Evolutionary conservation across 495 filamentous ascomycete genomes (phyloP).

Genomic region (Antarctomyces pellizariae): DNA sequence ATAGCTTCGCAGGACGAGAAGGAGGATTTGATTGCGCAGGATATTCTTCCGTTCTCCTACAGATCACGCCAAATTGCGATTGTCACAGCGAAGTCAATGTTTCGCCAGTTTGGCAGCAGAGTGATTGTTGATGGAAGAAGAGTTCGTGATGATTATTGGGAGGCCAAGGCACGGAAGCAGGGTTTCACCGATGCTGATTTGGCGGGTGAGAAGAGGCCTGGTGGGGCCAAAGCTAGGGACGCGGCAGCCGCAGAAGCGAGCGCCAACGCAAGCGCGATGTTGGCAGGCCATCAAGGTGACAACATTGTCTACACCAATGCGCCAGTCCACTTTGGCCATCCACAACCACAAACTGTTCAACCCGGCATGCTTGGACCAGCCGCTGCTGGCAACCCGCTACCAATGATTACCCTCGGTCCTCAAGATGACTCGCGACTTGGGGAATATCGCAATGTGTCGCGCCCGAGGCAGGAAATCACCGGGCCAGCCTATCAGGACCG

Average conservation of each 20-base stretch:
- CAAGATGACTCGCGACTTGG: slow-evolving; percentile 54
- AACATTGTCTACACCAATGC: slow-evolving; percentile 71
- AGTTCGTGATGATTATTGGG: slow-evolving; percentile 97
- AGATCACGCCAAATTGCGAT: slow-evolving; percentile 95
- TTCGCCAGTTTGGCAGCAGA: slow-evolving; percentile 92
- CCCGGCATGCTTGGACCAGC: slow-evolving; percentile 42
- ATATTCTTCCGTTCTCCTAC: slow-evolving; percentile 93
- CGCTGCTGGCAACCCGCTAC: slow-evolving; percentile 42
- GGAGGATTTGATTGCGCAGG: slow-evolving; percentile 84
- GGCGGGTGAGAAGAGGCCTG: slow-evolving; percentile 89
- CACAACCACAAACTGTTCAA: slow-evolving; percentile 43
- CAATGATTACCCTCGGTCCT: slow-evolving; percentile 64
- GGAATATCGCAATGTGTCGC: slow-evolving; percentile 64
- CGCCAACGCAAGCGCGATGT: slow-evolving; percentile 20
- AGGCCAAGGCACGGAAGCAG: slow-evolving; percentile 87
- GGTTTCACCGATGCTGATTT: slow-evolving; percentile 95
- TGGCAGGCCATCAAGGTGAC: slow-evolving; percentile 42
- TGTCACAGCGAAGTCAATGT: slow-evolving; percentile 97
- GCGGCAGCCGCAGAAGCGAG: slow-evolving; percentile 34
- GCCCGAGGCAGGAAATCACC: slow-evolving; percentile 71
- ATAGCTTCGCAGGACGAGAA: slow-evolving; percentile 93
- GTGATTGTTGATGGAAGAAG: slow-evolving; percentile 75
- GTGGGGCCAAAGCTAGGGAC: slow-evolving; percentile 71
- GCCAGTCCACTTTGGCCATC: slow-evolving; percentile 31
- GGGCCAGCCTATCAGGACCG: slow-evolving; percentile 79